Conservation (phyloP, 2,329 filamentous ascomycete genomes). For the Penicillium sp. region DNA sequence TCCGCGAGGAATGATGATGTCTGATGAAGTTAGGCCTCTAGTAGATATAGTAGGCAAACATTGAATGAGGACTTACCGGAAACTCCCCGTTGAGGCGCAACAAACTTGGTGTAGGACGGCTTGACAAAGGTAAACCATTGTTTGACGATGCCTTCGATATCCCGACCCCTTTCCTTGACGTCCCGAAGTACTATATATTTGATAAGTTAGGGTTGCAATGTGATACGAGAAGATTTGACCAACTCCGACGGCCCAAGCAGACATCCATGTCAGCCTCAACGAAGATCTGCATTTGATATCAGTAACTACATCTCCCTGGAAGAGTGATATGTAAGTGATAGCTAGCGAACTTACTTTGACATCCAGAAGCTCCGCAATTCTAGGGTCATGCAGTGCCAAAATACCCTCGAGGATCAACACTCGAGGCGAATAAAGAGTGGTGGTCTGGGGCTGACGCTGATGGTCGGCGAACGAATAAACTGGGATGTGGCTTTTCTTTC, state of each 20-base stretch:
- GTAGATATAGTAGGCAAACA: neutral
- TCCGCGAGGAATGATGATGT: conserved; percentile 92
- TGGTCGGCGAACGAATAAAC: conserved; percentile 95
- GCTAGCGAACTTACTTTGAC: conserved; percentile 66
- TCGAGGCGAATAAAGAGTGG: conserved; percentile 91
- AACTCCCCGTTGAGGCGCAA: conserved; percentile 85
- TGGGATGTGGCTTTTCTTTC: conserved; percentile 73
- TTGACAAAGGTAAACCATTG: conserved; percentile 98
- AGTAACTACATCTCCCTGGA: neutral
- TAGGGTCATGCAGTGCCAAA: conserved; percentile 84
- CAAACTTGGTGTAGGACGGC: conserved; percentile 91
- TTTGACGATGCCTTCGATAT: conserved; percentile 94
- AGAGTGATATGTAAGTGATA: neutral
- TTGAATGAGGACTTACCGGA: conserved; percentile 57
- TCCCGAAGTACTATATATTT: conserved; percentile 70
- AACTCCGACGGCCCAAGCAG: conserved; percentile 84
- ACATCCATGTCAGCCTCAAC: conserved; percentile 95
- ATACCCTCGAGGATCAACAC: conserved; percentile 96
- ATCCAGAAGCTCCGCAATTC: conserved; percentile 83
- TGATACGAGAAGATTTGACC: conserved; percentile 28
- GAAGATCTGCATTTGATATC: conserved; percentile 64
- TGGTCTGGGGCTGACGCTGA: conserved; percentile 74
- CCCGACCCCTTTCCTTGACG: conserved; percentile 82
- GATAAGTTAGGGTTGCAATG: neutral
- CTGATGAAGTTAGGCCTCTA: conserved; percentile 39